Conservation (phyloP, 495 filamentous ascomycete genomes). For the Glutinoglossum americanum region DNA sequence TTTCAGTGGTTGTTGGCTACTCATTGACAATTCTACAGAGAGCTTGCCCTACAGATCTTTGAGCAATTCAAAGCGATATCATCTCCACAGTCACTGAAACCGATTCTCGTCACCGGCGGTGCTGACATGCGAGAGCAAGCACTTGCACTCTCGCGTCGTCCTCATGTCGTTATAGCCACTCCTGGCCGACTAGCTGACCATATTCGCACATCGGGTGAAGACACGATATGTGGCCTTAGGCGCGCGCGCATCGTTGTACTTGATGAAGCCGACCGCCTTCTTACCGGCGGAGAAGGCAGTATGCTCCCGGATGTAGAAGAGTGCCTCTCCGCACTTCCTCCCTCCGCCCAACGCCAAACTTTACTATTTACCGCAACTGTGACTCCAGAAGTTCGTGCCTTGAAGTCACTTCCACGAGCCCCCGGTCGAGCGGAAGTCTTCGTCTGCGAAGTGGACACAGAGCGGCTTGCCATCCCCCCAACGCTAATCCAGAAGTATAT, state of each 20-base stretch:
- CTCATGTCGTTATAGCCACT: conserved; percentile 86
- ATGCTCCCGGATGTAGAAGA: conserved; percentile 89
- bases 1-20: background rate
- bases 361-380: conserved; percentile 94
- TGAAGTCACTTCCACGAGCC: conserved; percentile 52
- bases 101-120: conserved; percentile 71
- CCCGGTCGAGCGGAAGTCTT: conserved; percentile 52
- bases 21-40: conserved; percentile 23
- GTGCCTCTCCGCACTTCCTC: conserved; percentile 60
- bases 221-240: conserved; percentile 62
- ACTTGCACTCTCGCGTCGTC: conserved; percentile 52
- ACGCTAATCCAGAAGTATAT: conserved; percentile 71
- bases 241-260: conserved; percentile 71
- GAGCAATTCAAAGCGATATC: conserved; percentile 90
- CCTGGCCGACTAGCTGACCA: conserved; percentile 89
- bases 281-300: conserved; percentile 52
- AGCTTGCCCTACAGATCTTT: conserved; percentile 86
- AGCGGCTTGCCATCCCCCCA: conserved; percentile 48
- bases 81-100: conserved; percentile 63
- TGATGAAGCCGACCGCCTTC: conserved; percentile 85
- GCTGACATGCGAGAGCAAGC: conserved; percentile 85
- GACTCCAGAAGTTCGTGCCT: conserved; percentile 70
- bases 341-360: conserved; percentile 53
- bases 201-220: conserved; percentile 69
- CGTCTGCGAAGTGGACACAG: conserved; percentile 69